Base-by-base conservation (phyloP, 2,329 filamentous ascomycete species). In the Fusarium sp. region DNA sequence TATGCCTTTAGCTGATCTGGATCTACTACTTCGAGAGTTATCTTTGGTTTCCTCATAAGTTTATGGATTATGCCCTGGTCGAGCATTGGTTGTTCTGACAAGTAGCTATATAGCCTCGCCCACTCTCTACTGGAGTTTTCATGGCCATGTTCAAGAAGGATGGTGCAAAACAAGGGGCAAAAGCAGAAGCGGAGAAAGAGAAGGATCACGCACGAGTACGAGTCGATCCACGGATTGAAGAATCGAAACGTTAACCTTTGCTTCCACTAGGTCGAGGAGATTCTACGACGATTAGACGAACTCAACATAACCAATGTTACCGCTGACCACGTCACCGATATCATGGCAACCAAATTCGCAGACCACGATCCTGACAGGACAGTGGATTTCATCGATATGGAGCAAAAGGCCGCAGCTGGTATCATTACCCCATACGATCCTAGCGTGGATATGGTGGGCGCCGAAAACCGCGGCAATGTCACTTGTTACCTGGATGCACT, bases 401-500 rank as follows among this genome's bases (percentile, higher is more conserved):
- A 96, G 67, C 90, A 95, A 73, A 90, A 94, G 71, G 92, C 95
- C 0, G 89, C 93, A 39, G 88, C 93, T 30, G 94, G 95, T 17
- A 87, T 92, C 40, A 86, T 98, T 68, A 84, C 89, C 65, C 87
- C 88, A 17, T 97, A 93, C 80, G 85, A 93, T 56, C 88, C 93
- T 10, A 84, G 85, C 53, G 84, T 91, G 9, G 86, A 86, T 57
- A 89, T 98, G 82, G 81, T 93, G 6, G 96, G 96, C 8, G 95
- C 96, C 14, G 91, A 93, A 72, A 99, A 99, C 75, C 86, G 94
- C 47, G 86, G 90, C 44, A 88, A 87, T 47, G 93, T 97, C 35
- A 98, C 95, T n/a, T 99, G 96, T 81, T 98, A 96, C 77, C 83
- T 98, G 17, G 96, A 98, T 77, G 87, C 95, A 1, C 82, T 98